Percentiles rank a stretch among this genome's conserved stretches.
phyloP scores from a whole-genome alignment of 768 basidiomycete species.

The Hysterangium stoloniferum region DNA sequence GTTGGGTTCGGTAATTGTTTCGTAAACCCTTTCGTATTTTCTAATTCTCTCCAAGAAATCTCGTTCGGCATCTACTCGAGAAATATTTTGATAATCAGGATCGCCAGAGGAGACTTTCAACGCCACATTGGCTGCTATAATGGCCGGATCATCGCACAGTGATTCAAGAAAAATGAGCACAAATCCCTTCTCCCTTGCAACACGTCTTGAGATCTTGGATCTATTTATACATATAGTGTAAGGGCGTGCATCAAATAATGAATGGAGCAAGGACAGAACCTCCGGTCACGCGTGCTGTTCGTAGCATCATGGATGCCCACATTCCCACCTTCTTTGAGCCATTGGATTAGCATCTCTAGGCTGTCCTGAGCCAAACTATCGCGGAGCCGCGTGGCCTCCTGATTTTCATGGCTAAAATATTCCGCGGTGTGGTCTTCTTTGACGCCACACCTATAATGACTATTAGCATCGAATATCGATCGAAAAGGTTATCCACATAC shows the following conservation, averaged over 20 bases:
- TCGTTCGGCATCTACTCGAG: slow-evolving; percentile 72
- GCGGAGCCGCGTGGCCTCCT: slow-evolving; percentile 63
- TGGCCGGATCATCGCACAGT: slow-evolving; percentile 84
- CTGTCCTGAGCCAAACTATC: slow-evolving; percentile 87
- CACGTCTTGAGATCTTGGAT: slow-evolving; percentile 75
- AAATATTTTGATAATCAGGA: slow-evolving; percentile 92
- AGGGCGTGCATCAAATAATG: background rate
- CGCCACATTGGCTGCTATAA: slow-evolving; percentile 93
- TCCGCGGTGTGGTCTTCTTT: slow-evolving; percentile 86
- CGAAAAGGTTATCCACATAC: slow-evolving; percentile 30
- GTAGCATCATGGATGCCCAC: slow-evolving; percentile 99
- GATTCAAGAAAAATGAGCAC: slow-evolving; percentile 92
- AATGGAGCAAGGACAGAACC: slow-evolving; percentile 33
- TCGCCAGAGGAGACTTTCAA: slow-evolving; percentile 95
- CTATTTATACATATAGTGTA: slow-evolving; percentile 29
- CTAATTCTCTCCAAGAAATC: slow-evolving; percentile 91
- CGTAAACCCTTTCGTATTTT: slow-evolving; percentile 92
- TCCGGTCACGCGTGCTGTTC: slow-evolving; percentile 74
- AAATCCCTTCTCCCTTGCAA: slow-evolving; percentile 81
- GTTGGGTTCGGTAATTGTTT: slow-evolving; percentile 87
- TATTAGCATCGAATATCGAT: background rate
- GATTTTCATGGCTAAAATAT: slow-evolving; percentile 86
- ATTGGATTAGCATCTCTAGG: slow-evolving; percentile 88
- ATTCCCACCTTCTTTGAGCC: slow-evolving; percentile 93
- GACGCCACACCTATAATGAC: slow-evolving; percentile 53